phyloP scores from a whole-genome alignment of 140 eudicot species.

The Senecio squalidus region DNA sequence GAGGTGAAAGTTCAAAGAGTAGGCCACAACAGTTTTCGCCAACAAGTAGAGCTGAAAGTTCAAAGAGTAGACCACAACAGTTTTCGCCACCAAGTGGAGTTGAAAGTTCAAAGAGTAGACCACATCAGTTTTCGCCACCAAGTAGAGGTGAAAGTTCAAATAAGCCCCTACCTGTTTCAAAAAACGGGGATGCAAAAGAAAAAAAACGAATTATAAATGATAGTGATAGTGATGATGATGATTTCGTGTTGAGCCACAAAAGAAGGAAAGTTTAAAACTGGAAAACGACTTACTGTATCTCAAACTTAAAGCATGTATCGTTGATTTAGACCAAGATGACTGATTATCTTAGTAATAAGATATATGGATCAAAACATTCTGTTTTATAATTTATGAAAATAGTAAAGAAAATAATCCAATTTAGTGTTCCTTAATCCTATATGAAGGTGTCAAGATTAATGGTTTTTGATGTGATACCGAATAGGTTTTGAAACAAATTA shows the following conservation, averaged over 20 bases:
- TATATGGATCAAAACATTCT: background rate
- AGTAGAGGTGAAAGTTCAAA: slow-evolving; percentile 54
- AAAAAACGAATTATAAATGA: slow-evolving; percentile 45
- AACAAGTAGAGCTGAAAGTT: slow-evolving; percentile 44
- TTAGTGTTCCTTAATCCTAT: background rate
- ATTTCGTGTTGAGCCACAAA: slow-evolving; percentile 65
- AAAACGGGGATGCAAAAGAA: slow-evolving; percentile 71
- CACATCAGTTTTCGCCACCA: slow-evolving; percentile 27
- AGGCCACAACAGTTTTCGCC: slow-evolving; percentile 35
- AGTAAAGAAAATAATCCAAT: background rate
- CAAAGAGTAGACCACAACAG: slow-evolving; percentile 47
- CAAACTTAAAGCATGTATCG: background rate
- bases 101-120: slow-evolving; percentile 28
- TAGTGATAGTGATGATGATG: slow-evolving; percentile 68
- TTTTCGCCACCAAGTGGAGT: slow-evolving; percentile 12
- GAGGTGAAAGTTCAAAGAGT: slow-evolving; percentile 7
- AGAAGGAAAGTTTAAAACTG: slow-evolving; percentile 61
- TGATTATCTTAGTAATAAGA: slow-evolving; percentile 2
- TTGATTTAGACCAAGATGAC: slow-evolving; percentile 1
- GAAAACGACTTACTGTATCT: background rate
- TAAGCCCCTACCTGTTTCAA: slow-evolving; percentile 43
- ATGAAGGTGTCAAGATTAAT: background rate
- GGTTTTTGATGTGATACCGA: no score
- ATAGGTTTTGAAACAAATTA: no score
- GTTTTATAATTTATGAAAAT: background rate